phyloP scores from a whole-genome alignment of 1,139 yeast species.

The Barnettozyma hawaiiensis region DNA sequence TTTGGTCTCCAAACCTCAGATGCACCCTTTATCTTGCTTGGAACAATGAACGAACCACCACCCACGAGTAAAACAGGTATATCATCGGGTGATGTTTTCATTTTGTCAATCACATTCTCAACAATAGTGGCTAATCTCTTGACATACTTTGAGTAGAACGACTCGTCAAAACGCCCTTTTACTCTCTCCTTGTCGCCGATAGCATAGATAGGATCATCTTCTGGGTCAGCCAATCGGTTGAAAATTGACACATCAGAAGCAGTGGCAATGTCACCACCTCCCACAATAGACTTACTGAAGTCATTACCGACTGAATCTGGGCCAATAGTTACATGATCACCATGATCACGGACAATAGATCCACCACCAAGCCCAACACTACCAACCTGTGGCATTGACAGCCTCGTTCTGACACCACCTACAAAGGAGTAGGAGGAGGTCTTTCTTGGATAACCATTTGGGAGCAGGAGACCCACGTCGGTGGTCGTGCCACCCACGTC shows the following conservation, averaged over 20 bases:
- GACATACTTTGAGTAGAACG: slow-evolving; percentile 11
- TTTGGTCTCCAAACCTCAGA: slow-evolving; percentile 36
- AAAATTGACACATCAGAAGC: slow-evolving; percentile 35
- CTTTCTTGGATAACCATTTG: slow-evolving; percentile 38
- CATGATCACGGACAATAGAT: slow-evolving; percentile 36
- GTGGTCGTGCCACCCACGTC: slow-evolving; percentile 44
- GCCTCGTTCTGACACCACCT: slow-evolving; percentile 39
- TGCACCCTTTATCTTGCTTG: slow-evolving; percentile 34
- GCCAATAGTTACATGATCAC: slow-evolving; percentile 37
- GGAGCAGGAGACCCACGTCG: slow-evolving; percentile 37
- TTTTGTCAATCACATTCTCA: slow-evolving; percentile 33
- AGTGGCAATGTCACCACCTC: slow-evolving; percentile 35
- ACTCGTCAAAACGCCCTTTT: slow-evolving; percentile 17
- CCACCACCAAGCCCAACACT: slow-evolving; percentile 42
- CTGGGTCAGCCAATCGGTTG: slow-evolving; percentile 10
- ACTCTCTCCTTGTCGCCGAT: slow-evolving; percentile 26
- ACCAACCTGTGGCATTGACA: slow-evolving; percentile 41
- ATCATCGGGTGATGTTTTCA: slow-evolving; percentile 39
- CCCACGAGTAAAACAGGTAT: slow-evolving; percentile 40
- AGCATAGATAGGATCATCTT: slow-evolving; percentile 14
- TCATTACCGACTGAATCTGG: slow-evolving; percentile 41
- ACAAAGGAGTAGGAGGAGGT: slow-evolving; percentile 34
- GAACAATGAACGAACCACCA: slow-evolving; percentile 41
- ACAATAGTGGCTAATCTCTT: slow-evolving; percentile 21
- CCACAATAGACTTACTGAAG: slow-evolving; percentile 30